Evolutionary conservation across 1,284 basidiomycete species (phyloP).

Genomic region (Golubevia sp.): DNA sequence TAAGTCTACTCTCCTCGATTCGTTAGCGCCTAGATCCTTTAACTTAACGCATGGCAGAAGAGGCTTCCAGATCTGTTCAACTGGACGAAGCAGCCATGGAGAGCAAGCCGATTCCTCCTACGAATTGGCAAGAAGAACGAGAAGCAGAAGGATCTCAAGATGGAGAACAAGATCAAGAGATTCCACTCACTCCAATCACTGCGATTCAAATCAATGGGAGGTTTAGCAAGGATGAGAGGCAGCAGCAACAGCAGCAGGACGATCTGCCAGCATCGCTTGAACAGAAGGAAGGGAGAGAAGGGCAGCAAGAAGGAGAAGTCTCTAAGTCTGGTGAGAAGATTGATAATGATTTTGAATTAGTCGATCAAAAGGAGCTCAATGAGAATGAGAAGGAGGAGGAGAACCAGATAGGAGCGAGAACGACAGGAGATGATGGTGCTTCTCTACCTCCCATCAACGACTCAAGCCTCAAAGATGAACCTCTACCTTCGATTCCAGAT

Average conservation of each 20-base stretch:
- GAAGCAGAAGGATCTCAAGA: too few relatives aligned
- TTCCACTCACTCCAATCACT: neutral
- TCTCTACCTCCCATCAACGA: slow-evolving; percentile 1
- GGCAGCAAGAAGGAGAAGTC: neutral
- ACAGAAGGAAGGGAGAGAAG: too few relatives aligned
- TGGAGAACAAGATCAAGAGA: neutral
- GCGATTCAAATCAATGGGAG: too few relatives aligned
- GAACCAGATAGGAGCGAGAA: too few relatives aligned
- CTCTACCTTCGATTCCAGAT: neutral
- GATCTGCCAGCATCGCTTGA: too few relatives aligned
- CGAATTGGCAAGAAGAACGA: too few relatives aligned
- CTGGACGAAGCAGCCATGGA: neutral
- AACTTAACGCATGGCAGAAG: neutral
- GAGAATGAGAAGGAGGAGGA: slow-evolving; percentile 1
- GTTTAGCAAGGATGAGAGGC: too few relatives aligned
- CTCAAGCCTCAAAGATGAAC: slow-evolving; percentile 3
- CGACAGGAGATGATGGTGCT: neutral
- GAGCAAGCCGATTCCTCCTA: too few relatives aligned
- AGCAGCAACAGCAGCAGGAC: too few relatives aligned
- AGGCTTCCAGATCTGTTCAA: neutral
- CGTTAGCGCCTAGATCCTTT: too few relatives aligned
- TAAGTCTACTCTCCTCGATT: too few relatives aligned
- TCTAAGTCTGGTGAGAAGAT: neutral
- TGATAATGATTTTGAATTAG: neutral
- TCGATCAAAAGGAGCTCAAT: neutral